Percentiles rank a stretch among this genome's conserved stretches.
Conservation (phyloP, 345 rosid species). For the Aurinia saxatilis region DNA sequence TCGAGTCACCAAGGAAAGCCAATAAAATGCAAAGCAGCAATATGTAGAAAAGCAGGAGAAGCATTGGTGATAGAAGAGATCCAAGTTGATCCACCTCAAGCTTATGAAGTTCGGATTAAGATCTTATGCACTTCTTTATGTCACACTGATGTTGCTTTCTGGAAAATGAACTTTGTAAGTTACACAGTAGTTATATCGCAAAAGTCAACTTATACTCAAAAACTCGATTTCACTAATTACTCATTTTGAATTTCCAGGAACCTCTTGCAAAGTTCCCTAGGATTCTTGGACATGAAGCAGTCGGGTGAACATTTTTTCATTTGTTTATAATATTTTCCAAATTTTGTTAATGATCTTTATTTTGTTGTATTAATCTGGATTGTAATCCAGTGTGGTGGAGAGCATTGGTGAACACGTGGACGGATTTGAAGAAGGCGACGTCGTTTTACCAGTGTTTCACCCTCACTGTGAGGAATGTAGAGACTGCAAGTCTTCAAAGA, state of each 20-base stretch:
- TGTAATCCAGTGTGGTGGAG: slow-evolving; percentile 50
- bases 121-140: slow-evolving; percentile 68
- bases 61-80: slow-evolving; percentile 54
- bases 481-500: slow-evolving; percentile 46
- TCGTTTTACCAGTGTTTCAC: slow-evolving; percentile 48
- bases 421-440: slow-evolving; percentile 44
- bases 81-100: slow-evolving; percentile 57
- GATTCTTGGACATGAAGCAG: slow-evolving; percentile 72
- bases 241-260: slow-evolving; percentile 27
- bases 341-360: too few species aligned
- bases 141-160: slow-evolving; percentile 44
- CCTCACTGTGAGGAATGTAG: slow-evolving; percentile 46
- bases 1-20: slow-evolving; percentile 29
- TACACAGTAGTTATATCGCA: not conserved
- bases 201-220: not conserved
- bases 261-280: slow-evolving; percentile 41
- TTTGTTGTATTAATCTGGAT: not conserved
- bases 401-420: slow-evolving; percentile 58
- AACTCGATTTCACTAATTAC: not conserved
- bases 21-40: slow-evolving; percentile 65
- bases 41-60: slow-evolving; percentile 45
- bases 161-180: slow-evolving; percentile 37
- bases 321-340: too few species aligned
- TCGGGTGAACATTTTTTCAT: slow-evolving; percentile 34
- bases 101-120: slow-evolving; percentile 60